These are phyloP conservation scores for Rhodotorula sp. DNA, from an alignment of 1,284 basidiomycete genomes.

Conservation along the genomic window DNA sequence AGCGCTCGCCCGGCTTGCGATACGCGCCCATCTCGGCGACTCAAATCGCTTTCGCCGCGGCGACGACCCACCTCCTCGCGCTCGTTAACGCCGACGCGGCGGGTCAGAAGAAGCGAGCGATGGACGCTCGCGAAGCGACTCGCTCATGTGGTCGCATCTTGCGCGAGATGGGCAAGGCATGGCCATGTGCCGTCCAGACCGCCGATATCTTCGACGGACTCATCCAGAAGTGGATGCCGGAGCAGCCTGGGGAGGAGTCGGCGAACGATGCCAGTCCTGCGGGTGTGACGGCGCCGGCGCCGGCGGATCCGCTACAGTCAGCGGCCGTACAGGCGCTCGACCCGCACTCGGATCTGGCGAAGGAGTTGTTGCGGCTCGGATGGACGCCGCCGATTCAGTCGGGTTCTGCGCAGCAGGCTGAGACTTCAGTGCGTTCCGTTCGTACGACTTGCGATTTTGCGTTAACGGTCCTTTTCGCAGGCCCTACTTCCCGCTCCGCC, in stretches of 20 bases:
- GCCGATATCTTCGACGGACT: conserved; percentile 19
- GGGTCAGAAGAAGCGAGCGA: conserved; percentile 1
- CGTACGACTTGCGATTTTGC: too few species aligned
- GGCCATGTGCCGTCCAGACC: conserved; percentile 9
- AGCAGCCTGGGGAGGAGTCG: too few species aligned
- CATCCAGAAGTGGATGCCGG: conserved; percentile 16
- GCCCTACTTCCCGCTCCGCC: background rate
- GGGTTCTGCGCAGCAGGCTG: background rate
- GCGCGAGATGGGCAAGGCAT: conserved; percentile 18
- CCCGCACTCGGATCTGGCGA: conserved; percentile 12
- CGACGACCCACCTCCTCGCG: conserved; percentile 62
- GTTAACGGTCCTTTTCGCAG: background rate
- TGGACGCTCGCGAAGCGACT: conserved; percentile 7
- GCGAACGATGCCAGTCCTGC: background rate
- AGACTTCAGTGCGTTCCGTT: too few species aligned
- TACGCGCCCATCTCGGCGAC: conserved; percentile 63
- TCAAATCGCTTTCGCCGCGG: conserved; percentile 65
- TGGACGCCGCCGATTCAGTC: conserved; percentile 11
- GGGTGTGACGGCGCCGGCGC: too few species aligned
- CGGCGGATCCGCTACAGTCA: background rate
- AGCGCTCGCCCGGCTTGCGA: conserved; percentile 59
- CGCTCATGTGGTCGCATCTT: conserved; percentile 5
- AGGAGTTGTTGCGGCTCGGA: conserved; percentile 9
- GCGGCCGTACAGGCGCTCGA: conserved; percentile 7
- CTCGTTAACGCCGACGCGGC: conserved; percentile 49